Evolutionary conservation across 306 rosid genomes (phyloP).

Genomic region (Begonia masoniana): DNA sequence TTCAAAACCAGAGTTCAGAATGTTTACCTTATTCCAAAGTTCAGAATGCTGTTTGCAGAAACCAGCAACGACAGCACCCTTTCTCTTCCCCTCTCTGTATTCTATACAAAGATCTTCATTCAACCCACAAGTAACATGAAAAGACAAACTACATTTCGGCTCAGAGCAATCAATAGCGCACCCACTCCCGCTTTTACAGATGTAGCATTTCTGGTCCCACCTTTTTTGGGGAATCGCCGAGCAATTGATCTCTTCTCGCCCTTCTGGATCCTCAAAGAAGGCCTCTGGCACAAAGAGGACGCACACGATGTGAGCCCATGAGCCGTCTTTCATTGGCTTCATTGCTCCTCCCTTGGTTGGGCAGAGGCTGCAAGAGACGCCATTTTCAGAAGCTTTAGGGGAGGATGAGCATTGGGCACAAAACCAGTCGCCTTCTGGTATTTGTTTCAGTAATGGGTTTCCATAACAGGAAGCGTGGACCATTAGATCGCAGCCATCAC

Average conservation of each 20-base stretch:
- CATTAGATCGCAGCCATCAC: slow-evolving; percentile 82
- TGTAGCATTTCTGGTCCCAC: slow-evolving; percentile 43
- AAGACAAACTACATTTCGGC: slow-evolving; percentile 43
- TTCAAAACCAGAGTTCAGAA: neutral
- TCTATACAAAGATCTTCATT: slow-evolving; percentile 54
- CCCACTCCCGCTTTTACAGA: slow-evolving; percentile 33
- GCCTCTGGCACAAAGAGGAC: slow-evolving; percentile 72
- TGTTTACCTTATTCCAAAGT: slow-evolving; percentile 53
- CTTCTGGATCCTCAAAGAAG: slow-evolving; percentile 61
- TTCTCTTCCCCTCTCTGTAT: slow-evolving; percentile 51
- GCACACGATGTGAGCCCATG: slow-evolving; percentile 73
- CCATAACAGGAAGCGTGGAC: slow-evolving; percentile 89
- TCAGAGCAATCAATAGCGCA: slow-evolving; percentile 68
- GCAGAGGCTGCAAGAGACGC: slow-evolving; percentile 31
- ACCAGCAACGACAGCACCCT: slow-evolving; percentile 62
- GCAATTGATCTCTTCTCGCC: slow-evolving; percentile 65
- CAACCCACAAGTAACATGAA: slow-evolving; percentile 67
- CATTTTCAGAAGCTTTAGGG: neutral
- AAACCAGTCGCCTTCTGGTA: slow-evolving; percentile 74
- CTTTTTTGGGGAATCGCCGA: slow-evolving; percentile 51
- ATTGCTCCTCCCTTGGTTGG: slow-evolving; percentile 52
- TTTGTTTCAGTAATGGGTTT: slow-evolving; percentile 28
- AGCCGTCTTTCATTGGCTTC: slow-evolving; percentile 31
- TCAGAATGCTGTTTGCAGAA: slow-evolving; percentile 54
- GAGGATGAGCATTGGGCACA: slow-evolving; percentile 34